Evolutionary conservation across 495 filamentous ascomycete genomes (phyloP).

Genomic region (Extremus antarcticus): DNA sequence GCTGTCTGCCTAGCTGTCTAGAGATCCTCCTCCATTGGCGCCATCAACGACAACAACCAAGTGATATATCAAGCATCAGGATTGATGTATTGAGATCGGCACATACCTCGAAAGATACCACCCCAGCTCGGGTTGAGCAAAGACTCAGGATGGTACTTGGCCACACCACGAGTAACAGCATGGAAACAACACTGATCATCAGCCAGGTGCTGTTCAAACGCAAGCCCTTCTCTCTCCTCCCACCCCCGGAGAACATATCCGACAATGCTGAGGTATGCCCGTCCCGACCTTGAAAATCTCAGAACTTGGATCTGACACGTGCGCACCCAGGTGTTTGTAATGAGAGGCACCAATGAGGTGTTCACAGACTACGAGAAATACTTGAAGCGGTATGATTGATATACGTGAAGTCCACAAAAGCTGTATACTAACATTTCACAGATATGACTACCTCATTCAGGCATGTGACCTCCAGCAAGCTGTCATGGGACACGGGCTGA

Average conservation of each 20-base stretch:
- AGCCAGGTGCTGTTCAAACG: constrained; percentile 84
- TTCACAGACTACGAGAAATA: constrained; percentile 87
- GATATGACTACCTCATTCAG: constrained; percentile 90
- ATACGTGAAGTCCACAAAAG: background rate
- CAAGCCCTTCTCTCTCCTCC: constrained; percentile 81
- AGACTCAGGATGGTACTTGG: background rate
- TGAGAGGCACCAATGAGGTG: constrained; percentile 78
- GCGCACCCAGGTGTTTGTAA: constrained; percentile 68
- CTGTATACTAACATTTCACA: constrained; percentile 30
- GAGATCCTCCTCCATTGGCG: background rate
- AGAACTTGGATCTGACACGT: background rate
- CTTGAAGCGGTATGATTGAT: constrained; percentile 52
- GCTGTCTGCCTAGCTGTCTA: background rate
- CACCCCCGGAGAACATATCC: constrained; percentile 61
- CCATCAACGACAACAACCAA: background rate
- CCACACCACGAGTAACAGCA: constrained; percentile 1
- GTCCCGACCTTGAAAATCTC: background rate
- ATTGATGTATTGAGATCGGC: background rate
- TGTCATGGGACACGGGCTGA: background rate
- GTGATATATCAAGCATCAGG: background rate
- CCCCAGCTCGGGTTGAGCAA: background rate
- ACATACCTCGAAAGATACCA: background rate
- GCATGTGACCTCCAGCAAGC: constrained; percentile 35
- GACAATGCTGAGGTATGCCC: constrained; percentile 62
- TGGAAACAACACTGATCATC: background rate